Evolutionary conservation across 306 rosid species (phyloP).

Genomic region (Dalbergia cultrata): DNA sequence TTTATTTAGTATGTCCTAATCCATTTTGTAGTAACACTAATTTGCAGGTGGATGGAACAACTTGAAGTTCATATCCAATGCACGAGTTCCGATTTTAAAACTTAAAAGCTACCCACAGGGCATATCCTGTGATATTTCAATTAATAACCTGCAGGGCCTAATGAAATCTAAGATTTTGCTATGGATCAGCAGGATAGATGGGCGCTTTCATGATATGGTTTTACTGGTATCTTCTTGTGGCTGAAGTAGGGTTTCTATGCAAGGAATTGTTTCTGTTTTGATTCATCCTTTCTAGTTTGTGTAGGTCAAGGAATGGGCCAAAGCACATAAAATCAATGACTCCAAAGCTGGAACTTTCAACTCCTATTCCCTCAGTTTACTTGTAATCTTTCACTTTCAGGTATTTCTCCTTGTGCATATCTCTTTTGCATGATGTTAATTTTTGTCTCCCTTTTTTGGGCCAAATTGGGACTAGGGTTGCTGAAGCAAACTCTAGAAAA

Average conservation of each 20-base stretch:
- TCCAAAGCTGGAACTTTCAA: constrained; percentile 79
- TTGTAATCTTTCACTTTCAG: constrained; percentile 95
- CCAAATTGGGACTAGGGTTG: not conserved
- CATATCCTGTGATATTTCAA: constrained; percentile 90
- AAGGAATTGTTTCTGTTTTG: constrained; percentile 46
- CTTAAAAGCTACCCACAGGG: constrained; percentile 57
- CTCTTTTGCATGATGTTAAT: constrained; percentile 29
- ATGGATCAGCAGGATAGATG: constrained; percentile 78
- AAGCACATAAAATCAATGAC: constrained; percentile 80
- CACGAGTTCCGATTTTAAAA: constrained; percentile 91
- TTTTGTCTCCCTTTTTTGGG: constrained; percentile 2
- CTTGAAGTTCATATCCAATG: constrained; percentile 62
- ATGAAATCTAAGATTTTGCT: constrained; percentile 81
- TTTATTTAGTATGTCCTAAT: constrained; percentile 38
- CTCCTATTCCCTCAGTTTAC: constrained; percentile 90
- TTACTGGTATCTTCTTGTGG: constrained; percentile 74
- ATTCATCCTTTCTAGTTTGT: constrained; percentile 54
- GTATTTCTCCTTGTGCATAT: constrained; percentile 53
- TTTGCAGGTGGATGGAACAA: constrained; percentile 74
- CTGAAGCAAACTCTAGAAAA: constrained; percentile 19
- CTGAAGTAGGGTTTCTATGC: constrained; percentile 29
- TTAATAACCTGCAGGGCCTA: constrained; percentile 80
- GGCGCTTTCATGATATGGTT: constrained; percentile 84
- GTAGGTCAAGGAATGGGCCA: constrained; percentile 99
- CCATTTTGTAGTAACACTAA: constrained; percentile 37